Evolutionary conservation across 495 filamentous ascomycete genomes (phyloP).

Genomic region (Trichoderma reesei): DNA sequence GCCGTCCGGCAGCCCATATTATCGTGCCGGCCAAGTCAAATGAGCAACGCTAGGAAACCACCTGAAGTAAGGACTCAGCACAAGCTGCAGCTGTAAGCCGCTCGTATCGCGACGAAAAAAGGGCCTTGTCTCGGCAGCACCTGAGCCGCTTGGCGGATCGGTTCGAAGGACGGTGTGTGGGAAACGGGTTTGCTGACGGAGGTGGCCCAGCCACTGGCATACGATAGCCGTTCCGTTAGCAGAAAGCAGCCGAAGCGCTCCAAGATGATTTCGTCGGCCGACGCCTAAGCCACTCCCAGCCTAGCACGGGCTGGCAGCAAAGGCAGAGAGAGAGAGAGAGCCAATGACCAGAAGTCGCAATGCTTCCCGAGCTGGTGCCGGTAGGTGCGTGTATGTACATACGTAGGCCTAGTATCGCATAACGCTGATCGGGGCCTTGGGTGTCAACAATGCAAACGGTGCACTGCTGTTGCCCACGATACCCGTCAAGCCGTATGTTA

Average conservation of each 20-base stretch:
- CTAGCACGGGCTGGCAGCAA: neutral
- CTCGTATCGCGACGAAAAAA: neutral
- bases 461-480: neutral
- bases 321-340: neutral
- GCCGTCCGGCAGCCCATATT: neutral
- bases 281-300: neutral
- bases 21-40: neutral
- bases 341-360: neutral
- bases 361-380: neutral
- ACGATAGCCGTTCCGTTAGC: neutral
- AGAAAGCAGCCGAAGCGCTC: neutral
- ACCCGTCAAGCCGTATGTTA: too few relatives aligned
- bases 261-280: neutral
- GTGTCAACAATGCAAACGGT: neutral
- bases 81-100: neutral
- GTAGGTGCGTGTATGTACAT: neutral
- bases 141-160: neutral
- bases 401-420: neutral
- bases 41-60: neutral
- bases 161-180: neutral
- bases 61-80: neutral
- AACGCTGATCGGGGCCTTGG: neutral
- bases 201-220: constrained; percentile 5
- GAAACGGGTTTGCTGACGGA: neutral
- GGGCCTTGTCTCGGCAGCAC: neutral